phyloP scores from a whole-genome alignment of 2,329 filamentous ascomycete genomes.

The Fusarium sp. region DNA sequence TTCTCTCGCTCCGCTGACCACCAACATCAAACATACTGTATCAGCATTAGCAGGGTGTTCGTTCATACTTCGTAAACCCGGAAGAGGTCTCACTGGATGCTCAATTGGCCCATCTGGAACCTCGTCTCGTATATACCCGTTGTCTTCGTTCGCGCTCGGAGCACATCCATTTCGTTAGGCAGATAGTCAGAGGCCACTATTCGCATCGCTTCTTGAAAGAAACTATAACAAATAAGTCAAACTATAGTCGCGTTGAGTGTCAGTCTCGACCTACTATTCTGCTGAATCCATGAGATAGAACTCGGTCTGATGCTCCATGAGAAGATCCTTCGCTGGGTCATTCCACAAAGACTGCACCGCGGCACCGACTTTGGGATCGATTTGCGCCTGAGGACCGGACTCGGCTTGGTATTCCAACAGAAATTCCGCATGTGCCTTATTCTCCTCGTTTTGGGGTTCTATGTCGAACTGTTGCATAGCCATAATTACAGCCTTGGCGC shows the following conservation, averaged over 20 bases:
- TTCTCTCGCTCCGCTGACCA: constrained; percentile 95
- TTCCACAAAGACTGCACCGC: constrained; percentile 92
- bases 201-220: constrained; percentile 92
- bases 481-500: constrained; percentile 91
- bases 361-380: constrained; percentile 84
- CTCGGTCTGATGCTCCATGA: constrained; percentile 95
- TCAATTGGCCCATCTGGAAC: constrained; percentile 98
- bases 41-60: constrained; percentile 41
- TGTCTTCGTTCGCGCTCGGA: constrained; percentile 96
- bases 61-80: not conserved
- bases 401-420: constrained; percentile 91
- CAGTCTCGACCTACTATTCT: constrained; percentile 81
- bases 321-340: constrained; percentile 84
- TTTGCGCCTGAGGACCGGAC: constrained; percentile 87
- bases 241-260: not conserved
- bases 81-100: constrained; percentile 85
- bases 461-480: constrained; percentile 95
- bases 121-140: constrained; percentile 99
- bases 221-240: constrained; percentile 69
- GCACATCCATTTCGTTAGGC: constrained; percentile 93
- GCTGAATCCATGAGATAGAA: constrained; percentile 99
- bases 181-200: constrained; percentile 90
- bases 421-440: constrained; percentile 82
- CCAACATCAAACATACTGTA: constrained; percentile 98
- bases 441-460: constrained; percentile 79